Base-by-base conservation (phyloP, 2,329 filamentous ascomycete species). In the Ophiostoma sp. region DNA sequence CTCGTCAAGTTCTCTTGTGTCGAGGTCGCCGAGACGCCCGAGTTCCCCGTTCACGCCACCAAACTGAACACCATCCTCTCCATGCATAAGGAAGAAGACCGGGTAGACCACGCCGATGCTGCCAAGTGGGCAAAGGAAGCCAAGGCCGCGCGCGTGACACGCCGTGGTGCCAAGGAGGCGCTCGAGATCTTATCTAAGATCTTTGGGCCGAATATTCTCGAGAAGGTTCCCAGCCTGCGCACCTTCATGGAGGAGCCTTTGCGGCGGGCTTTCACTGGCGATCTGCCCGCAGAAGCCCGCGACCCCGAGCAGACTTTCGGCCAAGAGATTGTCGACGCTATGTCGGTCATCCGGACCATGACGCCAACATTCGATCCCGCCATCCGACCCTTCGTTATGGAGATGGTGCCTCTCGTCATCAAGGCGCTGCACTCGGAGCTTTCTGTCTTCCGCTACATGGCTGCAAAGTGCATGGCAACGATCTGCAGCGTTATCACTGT, bases 1-100 rank as follows among this genome's bases (percentile, higher is more conserved):
- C 83, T 99, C 70, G 93, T 97, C 83, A 98, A 98, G 80, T 99
- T 98, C 82, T 97, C 94, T 76, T 99, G 96, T 79, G 94, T 98
- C 79, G 96, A 99, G 80, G 97, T 97, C 1, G 95, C 96, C 0
- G 97, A 99, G 81, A 99, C 97, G 0, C 96, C 96, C 0, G 96
- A 98, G 79, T 98, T 98, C 80, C 90, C 91, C 4, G 91, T 93
- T 36, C 96, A 98, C 78, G 92, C 92, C 1, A 81, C 86, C 59
- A 91, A 97, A 79, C 92, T 91, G 63, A 90, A 91, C 76, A 91
- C 92, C 17, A 96, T 99, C 72, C 84, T 99, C 19, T 98, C 96
- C 0, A 90, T 99, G 81, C 93, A 95, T 78, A 99, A 99, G 82
- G 96, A 99, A 80, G 96, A 99, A 82, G 96, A 99, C 79, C 89